Percentiles rank a stretch among this genome's conserved stretches.
phyloP scores from a whole-genome alignment of 306 rosid genomes.

The Rosa lucieae region DNA sequence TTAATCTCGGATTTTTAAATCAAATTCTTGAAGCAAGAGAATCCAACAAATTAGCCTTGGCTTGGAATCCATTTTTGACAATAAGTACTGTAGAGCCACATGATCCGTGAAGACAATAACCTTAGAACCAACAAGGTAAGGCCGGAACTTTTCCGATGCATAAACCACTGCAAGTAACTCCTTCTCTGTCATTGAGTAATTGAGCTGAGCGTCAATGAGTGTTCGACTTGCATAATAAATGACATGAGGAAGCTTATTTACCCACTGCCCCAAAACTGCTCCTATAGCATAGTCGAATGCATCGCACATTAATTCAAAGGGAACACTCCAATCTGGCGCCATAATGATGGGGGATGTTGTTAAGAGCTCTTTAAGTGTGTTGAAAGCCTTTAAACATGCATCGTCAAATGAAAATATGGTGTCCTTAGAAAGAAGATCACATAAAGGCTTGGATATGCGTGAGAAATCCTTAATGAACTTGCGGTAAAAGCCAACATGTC shows the following conservation, averaged over 20 bases:
- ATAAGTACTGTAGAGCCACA: too few species aligned
- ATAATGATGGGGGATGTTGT: not conserved
- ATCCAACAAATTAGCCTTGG: too few species aligned
- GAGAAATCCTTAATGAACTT: not conserved
- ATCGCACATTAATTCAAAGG: not conserved
- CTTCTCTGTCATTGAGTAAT: too few species aligned
- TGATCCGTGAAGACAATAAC: too few species aligned
- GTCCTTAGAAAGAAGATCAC: not conserved
- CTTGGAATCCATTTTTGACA: too few species aligned
- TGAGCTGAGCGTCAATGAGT: too few species aligned
- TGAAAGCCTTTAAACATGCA: not conserved
- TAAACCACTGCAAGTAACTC: too few species aligned
- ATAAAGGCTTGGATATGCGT: not conserved
- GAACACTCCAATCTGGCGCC: not conserved
- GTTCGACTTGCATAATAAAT: too few species aligned
- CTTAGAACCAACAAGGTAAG: too few species aligned
- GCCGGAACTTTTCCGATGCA: too few species aligned
- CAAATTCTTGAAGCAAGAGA: too few species aligned
- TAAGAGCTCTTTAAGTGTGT: not conserved
- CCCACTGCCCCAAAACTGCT: not conserved
- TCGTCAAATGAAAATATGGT: not conserved
- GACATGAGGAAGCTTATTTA: not conserved
- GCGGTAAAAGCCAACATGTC: not conserved
- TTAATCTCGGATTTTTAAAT: too few species aligned
- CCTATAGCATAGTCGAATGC: not conserved